Conservation (phyloP, 257 asterid species). For the Petrea volubilis region DNA sequence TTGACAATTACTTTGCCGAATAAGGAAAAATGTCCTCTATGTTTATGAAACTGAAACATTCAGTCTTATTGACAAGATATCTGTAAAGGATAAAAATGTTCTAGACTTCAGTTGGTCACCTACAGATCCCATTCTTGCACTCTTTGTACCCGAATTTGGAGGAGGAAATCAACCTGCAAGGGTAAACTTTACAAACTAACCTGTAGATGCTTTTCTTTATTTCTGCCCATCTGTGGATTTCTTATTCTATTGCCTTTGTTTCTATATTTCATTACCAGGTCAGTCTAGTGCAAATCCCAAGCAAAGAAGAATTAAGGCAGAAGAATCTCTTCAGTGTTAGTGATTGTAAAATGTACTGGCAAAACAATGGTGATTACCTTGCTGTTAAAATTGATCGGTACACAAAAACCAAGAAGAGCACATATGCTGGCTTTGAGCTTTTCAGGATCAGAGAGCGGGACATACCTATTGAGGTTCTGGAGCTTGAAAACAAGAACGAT, state of each 20-base stretch:
- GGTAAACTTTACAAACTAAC: conserved; percentile 41
- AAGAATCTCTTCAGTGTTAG: conserved; percentile 94
- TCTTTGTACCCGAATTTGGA: conserved; percentile 89
- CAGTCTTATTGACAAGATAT: conserved; percentile 81
- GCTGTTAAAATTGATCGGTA: conserved; percentile 94
- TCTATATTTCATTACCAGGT: conserved; percentile 48
- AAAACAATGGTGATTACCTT: conserved; percentile 93
- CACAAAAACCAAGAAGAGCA: conserved; percentile 89
- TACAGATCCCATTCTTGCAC: conserved; percentile 84
- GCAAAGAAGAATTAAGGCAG: conserved; percentile 91
- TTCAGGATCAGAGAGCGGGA: conserved; percentile 93
- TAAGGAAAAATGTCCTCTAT: conserved; percentile 77
- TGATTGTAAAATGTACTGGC: conserved; percentile 99
- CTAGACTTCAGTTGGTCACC: conserved; percentile 95
- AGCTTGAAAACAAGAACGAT: conserved; percentile 93
- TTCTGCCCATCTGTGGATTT: not conserved
- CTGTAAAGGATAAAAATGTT: conserved; percentile 84
- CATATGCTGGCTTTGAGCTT: conserved; percentile 94
- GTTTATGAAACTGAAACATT: conserved; percentile 95
- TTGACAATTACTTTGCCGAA: conserved; percentile 89
- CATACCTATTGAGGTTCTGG: conserved; percentile 95
- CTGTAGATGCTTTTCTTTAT: not conserved
- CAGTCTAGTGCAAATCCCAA: conserved; percentile 86
- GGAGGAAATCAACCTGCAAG: conserved; percentile 99
- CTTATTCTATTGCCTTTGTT: not conserved